Percentiles rank a stretch among this genome's conserved stretches.
These are phyloP conservation scores for Ministeria vibrans DNA, from an alignment of 78 protist genomes.

Conservation along the genomic window DNA sequence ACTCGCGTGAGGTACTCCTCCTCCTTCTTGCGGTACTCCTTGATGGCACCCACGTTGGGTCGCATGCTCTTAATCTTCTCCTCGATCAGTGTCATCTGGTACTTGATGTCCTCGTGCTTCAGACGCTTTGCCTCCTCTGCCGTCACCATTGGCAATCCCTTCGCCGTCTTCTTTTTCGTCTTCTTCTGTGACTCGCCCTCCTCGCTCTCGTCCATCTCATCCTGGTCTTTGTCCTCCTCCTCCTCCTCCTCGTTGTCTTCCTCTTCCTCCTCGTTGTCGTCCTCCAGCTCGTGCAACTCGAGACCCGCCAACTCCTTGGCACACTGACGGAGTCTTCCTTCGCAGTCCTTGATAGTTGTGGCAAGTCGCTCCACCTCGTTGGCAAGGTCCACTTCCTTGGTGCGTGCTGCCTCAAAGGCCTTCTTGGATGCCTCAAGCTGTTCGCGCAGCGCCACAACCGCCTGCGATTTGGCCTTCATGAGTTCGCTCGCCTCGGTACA, in stretches of 20 bases:
- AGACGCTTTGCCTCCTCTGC: not conserved
- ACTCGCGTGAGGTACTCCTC: conserved; percentile 34
- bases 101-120: not conserved
- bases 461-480: conserved; percentile 26
- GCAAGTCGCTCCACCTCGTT: not conserved
- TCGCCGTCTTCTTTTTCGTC: not conserved
- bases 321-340: not conserved
- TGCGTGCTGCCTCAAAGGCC: not conserved
- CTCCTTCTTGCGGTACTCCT: conserved; percentile 61
- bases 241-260: not conserved
- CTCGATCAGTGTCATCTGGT: conserved; percentile 2
- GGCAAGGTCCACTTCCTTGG: conserved; percentile 21
- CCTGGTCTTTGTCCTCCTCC: not conserved
- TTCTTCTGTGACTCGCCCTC: not conserved
- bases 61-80: not conserved
- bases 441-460: not conserved
- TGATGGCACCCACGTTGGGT: conserved; percentile 47
- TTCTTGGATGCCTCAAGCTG: not conserved
- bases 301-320: conserved; percentile 7
- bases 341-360: not conserved
- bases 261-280: no score
- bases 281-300: not conserved
- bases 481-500: conserved; percentile 2
- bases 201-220: conserved; percentile 3
- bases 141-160: not conserved